Evolutionary conservation across 2,329 filamentous ascomycete genomes (phyloP).

Genomic region (Hypomyces perniciosus): DNA sequence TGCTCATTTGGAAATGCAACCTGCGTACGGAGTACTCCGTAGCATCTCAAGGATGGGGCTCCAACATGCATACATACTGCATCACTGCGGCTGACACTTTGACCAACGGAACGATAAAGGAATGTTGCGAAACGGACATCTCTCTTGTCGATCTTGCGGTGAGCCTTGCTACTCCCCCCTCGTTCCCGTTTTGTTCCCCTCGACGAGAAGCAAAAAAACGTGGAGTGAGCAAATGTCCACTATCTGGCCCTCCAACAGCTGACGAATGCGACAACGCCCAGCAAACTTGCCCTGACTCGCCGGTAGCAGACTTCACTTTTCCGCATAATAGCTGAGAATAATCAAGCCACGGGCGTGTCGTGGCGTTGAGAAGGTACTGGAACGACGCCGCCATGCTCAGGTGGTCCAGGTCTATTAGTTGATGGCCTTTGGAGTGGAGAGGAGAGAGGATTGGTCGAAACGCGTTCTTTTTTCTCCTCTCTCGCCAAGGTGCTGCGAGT

Average conservation of each 20-base stretch:
- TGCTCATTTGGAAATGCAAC: background rate
- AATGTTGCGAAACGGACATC: background rate
- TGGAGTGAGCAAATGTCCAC: background rate
- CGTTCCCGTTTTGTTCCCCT: background rate
- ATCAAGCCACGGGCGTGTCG: background rate
- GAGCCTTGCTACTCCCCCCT: background rate
- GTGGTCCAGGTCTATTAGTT: background rate
- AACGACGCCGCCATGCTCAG: background rate
- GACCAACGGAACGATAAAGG: background rate
- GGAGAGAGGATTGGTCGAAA: too few species aligned
- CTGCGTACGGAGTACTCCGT: background rate
- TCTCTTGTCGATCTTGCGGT: background rate
- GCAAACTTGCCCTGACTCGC: background rate
- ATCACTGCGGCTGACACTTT: conserved; percentile 5
- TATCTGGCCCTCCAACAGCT: background rate
- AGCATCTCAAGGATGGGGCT: conserved; percentile 3
- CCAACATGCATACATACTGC: background rate
- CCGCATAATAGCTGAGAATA: background rate
- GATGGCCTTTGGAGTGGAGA: background rate
- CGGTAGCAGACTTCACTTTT: background rate
- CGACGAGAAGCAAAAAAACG: background rate
- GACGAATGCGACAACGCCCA: background rate
- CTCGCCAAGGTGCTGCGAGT: too few species aligned
- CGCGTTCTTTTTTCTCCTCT: background rate
- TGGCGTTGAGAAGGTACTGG: conserved; percentile 6